Evolutionary conservation across 352 stramenopile genomes (phyloP).

Genomic region (Globisporangium paddicum): DNA sequence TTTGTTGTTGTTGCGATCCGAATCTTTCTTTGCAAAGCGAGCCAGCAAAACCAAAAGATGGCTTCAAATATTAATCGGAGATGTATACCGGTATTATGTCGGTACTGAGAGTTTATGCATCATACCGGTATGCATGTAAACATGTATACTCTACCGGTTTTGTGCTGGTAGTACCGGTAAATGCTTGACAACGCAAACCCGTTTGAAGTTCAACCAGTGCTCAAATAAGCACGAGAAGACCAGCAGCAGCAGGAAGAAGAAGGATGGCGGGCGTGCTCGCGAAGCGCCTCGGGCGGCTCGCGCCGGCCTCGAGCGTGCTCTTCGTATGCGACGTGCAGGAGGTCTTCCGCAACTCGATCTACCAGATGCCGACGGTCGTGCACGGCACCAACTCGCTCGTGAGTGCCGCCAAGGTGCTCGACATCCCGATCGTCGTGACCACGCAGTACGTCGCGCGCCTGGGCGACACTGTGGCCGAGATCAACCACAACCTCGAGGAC

Average conservation of each 20-base stretch:
- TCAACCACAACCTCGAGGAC: constrained; percentile 48
- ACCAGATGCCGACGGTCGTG: constrained; percentile 91
- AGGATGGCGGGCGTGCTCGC: constrained; percentile 1
- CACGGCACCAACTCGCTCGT: constrained; percentile 68
- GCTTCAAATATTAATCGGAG: no score
- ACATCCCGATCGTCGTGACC: constrained; percentile 93
- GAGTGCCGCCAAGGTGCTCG: constrained; percentile 73
- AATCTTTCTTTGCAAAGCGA: no score
- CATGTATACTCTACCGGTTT: not conserved
- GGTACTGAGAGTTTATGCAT: no score
- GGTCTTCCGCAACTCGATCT: constrained; percentile 93
- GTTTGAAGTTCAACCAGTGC: constrained; percentile 4
- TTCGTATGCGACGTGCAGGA: constrained; percentile 98
- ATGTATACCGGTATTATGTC: no score
- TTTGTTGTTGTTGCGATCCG: no score
- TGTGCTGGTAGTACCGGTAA: not conserved
- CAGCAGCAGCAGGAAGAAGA: no score
- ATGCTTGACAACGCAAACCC: not conserved
- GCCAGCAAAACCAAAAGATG: no score
- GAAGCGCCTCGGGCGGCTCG: constrained; percentile 39
- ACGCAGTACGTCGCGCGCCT: constrained; percentile 97
- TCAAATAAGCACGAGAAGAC: not conserved
- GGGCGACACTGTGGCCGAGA: constrained; percentile 82
- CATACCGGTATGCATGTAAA: no score
- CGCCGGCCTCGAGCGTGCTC: constrained; percentile 75